Evolutionary conservation across 306 rosid genomes (phyloP).

Genomic region (Prunus armeniaca): DNA sequence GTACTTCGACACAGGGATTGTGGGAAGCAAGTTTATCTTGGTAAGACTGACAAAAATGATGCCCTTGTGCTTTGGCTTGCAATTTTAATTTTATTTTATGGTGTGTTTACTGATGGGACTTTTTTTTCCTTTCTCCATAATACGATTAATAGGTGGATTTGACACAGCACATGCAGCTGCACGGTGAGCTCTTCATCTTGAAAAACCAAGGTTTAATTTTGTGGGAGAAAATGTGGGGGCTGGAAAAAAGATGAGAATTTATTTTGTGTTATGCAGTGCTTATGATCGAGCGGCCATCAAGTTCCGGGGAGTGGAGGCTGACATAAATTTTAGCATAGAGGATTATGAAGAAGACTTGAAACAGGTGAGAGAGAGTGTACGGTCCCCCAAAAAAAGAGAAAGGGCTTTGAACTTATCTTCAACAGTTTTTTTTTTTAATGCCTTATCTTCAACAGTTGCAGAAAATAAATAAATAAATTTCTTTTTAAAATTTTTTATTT

Average conservation of each 20-base stretch:
- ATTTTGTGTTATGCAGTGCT: conserved; percentile 50
- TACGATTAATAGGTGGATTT: conserved; percentile 75
- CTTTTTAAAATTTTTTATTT: no score
- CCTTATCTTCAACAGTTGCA: conserved; percentile 22
- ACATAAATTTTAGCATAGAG: conserved; percentile 81
- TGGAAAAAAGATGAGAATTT: no score
- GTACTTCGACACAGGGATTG: conserved; percentile 72
- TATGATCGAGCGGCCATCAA: conserved; percentile 98
- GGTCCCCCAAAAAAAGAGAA: not conserved
- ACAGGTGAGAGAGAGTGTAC: conserved; percentile 49
- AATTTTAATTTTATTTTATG: not conserved
- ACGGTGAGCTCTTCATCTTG: conserved; percentile 54
- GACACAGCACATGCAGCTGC: conserved; percentile 99
- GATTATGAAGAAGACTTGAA: conserved; percentile 95
- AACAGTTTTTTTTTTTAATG: conserved; percentile 8
- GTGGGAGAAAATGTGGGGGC: no score
- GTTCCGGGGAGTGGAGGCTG: conserved; percentile 94
- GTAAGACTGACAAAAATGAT: conserved; percentile 41
- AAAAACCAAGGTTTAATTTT: not conserved
- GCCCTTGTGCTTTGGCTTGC: conserved; percentile 3
- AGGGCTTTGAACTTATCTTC: conserved; percentile 21
- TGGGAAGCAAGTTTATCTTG: conserved; percentile 98
- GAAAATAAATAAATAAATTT: not conserved
- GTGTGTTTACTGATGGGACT: conserved; percentile 28
- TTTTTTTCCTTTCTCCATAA: conserved; percentile 25